Evolutionary conservation across 805 yeast genomes (phyloP).

Genomic region (Komagataella mondaviorum): DNA sequence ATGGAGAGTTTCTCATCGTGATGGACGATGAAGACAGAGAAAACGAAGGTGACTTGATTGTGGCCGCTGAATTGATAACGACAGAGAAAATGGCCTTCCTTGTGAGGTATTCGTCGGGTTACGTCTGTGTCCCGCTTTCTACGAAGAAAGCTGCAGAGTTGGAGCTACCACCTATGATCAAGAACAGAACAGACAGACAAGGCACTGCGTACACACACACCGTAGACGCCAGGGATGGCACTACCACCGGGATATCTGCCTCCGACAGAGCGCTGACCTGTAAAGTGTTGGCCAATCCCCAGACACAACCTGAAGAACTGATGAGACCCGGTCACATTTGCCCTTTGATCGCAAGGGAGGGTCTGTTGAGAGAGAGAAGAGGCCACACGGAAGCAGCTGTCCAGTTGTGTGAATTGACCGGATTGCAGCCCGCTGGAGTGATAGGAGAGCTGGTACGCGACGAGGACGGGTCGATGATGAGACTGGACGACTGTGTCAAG

Average conservation of each 20-base stretch:
- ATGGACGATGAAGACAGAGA: constrained; percentile 95
- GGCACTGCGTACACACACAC: constrained; percentile 96
- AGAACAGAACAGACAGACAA: constrained; percentile 62
- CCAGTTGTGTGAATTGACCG: constrained; percentile 67
- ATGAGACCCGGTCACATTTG: constrained; percentile 89
- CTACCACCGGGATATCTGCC: constrained; percentile 96
- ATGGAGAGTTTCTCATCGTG: constrained; percentile 82
- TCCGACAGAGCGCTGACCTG: constrained; percentile 86
- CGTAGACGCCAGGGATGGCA: constrained; percentile 73
- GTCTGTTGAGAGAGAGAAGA: constrained; percentile 65
- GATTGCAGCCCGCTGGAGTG: constrained; percentile 75
- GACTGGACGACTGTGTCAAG: constrained; percentile 70
- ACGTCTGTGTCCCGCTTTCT: constrained; percentile 83
- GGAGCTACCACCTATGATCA: constrained; percentile 68
- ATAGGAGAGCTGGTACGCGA: constrained; percentile 92
- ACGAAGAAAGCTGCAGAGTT: constrained; percentile 67
- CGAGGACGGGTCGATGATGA: constrained; percentile 91
- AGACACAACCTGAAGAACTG: constrained; percentile 47
- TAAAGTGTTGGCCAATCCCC: constrained; percentile 48
- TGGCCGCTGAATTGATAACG: constrained; percentile 76
- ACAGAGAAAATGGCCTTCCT: constrained; percentile 88
- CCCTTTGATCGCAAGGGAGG: constrained; percentile 84
- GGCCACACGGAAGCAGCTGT: constrained; percentile 99
- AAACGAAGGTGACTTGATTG: constrained; percentile 93
- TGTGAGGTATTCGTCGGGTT: constrained; percentile 80